Conservation (phyloP, 768 basidiomycete genomes). For the Tulasnella sp. region DNA sequence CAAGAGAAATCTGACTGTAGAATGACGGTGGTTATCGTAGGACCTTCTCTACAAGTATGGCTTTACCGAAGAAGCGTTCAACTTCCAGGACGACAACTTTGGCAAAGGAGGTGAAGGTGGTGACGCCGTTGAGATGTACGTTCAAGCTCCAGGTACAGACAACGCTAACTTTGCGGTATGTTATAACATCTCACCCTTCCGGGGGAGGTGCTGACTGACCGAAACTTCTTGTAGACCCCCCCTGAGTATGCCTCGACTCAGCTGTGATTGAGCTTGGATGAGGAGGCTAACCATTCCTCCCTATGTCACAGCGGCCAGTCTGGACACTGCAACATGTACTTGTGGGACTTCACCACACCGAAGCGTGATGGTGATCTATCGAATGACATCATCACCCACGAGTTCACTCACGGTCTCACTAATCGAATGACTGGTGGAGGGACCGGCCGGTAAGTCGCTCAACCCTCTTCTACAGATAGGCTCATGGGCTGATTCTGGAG, state of each 20-base stretch:
- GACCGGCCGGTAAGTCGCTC: slow-evolving; percentile 19
- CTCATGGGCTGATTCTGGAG: not conserved
- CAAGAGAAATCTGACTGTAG: not conserved
- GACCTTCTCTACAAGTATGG: slow-evolving; percentile 10
- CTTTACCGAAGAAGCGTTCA: slow-evolving; percentile 17
- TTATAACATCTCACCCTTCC: not conserved
- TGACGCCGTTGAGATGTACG: slow-evolving; percentile 28
- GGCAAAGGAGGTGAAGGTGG: slow-evolving; percentile 27
- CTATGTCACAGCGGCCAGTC: slow-evolving; percentile 21
- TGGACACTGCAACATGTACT: slow-evolving; percentile 16
- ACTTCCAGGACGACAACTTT: slow-evolving; percentile 32
- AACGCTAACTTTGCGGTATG: slow-evolving; percentile 23
- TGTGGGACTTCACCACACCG: slow-evolving; percentile 30
- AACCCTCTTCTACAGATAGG: no score
- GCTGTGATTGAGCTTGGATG: not conserved
- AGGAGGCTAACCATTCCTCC: not conserved
- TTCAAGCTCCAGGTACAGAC: slow-evolving; percentile 20
- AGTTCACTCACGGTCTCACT: slow-evolving; percentile 31
- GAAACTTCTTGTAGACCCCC: slow-evolving; percentile 25
- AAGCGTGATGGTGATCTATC: slow-evolving; percentile 31
- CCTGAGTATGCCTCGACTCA: slow-evolving; percentile 28
- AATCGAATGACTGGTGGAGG: slow-evolving; percentile 33
- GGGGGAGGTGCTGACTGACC: not conserved
- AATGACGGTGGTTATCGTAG: not conserved
- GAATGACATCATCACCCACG: slow-evolving; percentile 29